Base-by-base conservation (phyloP, 305 asterid species). In the Fraxinus angustifolia region DNA sequence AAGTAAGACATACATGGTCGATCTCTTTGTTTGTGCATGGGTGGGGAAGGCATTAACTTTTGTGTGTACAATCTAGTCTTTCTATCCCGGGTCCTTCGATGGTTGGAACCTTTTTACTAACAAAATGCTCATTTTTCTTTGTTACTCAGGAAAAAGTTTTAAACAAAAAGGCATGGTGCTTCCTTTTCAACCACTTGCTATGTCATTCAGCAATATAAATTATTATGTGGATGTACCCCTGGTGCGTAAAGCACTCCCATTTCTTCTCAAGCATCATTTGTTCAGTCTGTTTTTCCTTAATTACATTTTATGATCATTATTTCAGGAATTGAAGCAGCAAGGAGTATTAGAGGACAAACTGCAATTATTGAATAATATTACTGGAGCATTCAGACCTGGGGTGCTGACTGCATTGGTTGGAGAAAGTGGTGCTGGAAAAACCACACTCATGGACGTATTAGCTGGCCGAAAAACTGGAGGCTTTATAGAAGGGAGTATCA, bases 301-400 rank as follows among this genome's bases (percentile, higher is more conserved):
- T 53, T 80, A 80, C 73, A 36, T 78, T 76, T 76, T 71, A 67
- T 53, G 35, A 40, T 17, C 26, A 78, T 76, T 78, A 48, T 85
- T 86, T 87, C 91, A 95, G 99, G 99, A 95, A 85, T 89, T 95
- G 87, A 92, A 91, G 89, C 97, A 95, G 86, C 93, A 92, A 90
- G 98, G 99, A 42, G 72, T 95, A 81, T 42, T 89, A 79, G 98
- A 90, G 82, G 96, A 93, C 75, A 91, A 92, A 82, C 74, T 95
- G 88, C 98, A 91, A 82, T 85, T 95, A 87, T 84, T 95, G 90
- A 91, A 87, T 80, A 90, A 93, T 84, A 89, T 93, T 75, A 93
- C 97, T 23, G 97, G 97, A 78, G 92, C 94, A 83, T 91, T 93
- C 82, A 91, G 90, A 82, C 96, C 97, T 50, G 93, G 94, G 78